These are phyloP conservation scores for Globisporangium uncinulatum DNA, from an alignment of 352 stramenopile species.

Conservation along the genomic window DNA sequence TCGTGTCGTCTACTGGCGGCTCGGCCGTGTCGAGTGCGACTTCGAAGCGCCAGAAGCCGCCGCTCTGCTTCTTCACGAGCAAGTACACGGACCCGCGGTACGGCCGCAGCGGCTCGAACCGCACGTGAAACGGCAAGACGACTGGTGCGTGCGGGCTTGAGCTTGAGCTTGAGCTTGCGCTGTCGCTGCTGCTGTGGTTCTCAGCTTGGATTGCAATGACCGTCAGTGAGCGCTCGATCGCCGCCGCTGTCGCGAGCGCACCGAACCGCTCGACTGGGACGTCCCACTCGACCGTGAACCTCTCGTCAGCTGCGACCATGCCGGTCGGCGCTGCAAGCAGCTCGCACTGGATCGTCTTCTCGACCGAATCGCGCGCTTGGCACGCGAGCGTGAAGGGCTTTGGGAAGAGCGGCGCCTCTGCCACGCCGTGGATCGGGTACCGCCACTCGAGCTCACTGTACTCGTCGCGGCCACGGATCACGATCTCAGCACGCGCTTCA, in stretches of 20 bases:
- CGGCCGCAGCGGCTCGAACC: slow-evolving; percentile 84
- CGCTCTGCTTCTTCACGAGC: slow-evolving; percentile 71
- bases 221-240: slow-evolving; percentile 51
- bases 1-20: slow-evolving; percentile 78
- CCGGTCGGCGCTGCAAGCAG: slow-evolving; percentile 43
- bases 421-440: slow-evolving; percentile 69
- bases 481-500: slow-evolving; percentile 58
- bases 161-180: too few relatives aligned
- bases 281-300: slow-evolving; percentile 57
- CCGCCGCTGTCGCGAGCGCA: slow-evolving; percentile 27
- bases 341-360: slow-evolving; percentile 61
- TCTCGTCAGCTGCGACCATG: slow-evolving; percentile 36
- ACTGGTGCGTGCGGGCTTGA: neutral
- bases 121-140: slow-evolving; percentile 34
- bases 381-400: slow-evolving; percentile 52
- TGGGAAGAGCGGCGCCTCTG: slow-evolving; percentile 60
- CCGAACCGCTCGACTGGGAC: slow-evolving; percentile 54
- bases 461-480: slow-evolving; percentile 57
- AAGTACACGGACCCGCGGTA: slow-evolving; percentile 76
- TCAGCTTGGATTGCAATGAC: slow-evolving; percentile 23
- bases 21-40: slow-evolving; percentile 76
- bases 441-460: slow-evolving; percentile 71
- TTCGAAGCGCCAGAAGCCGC: slow-evolving; percentile 86
- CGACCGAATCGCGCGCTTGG: slow-evolving; percentile 55
- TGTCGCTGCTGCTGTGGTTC: neutral